These are phyloP conservation scores for Rehmannia glutinosa DNA, from an alignment of 257 asterid species.

Conservation along the genomic window DNA sequence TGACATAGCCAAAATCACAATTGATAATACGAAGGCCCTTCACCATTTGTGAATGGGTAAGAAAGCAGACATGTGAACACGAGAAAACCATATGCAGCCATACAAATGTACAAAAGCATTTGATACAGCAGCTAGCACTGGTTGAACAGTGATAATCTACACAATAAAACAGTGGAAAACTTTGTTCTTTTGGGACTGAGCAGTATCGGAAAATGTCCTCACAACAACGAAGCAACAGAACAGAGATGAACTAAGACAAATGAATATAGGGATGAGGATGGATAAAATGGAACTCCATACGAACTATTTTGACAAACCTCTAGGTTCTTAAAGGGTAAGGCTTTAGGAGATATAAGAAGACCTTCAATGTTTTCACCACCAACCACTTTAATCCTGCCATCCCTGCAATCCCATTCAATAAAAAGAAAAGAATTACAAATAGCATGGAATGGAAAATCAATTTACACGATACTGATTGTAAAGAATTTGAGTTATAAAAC, in stretches of 20 bases:
- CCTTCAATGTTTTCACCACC: conserved; percentile 89
- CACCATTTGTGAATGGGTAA: neutral
- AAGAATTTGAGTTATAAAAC: neutral
- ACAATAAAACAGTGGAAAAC: neutral
- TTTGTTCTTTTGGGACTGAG: neutral
- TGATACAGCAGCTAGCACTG: neutral
- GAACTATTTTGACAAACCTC: conserved; percentile 58
- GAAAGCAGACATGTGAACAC: neutral
- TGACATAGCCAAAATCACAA: neutral
- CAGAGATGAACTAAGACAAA: neutral
- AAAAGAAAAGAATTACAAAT: conserved; percentile 2
- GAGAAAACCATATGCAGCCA: neutral
- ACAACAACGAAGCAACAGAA: neutral
- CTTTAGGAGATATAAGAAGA: conserved; percentile 72
- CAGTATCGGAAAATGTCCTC: neutral
- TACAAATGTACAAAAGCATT: neutral
- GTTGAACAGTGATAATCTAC: conserved; percentile 4
- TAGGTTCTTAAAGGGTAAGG: conserved; percentile 74
- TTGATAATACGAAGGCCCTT: neutral
- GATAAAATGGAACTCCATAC: neutral
- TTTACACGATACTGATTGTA: too few species aligned
- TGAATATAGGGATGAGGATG: neutral
- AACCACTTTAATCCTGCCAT: conserved; percentile 90
- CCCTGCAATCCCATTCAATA: conserved; percentile 48
- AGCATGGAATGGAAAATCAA: neutral